Evolutionary conservation across 495 filamentous ascomycete genomes (phyloP), one percentile per base, ranked within the genome.

Genomic region (Melanomma pulvis-pyrius): DNA sequence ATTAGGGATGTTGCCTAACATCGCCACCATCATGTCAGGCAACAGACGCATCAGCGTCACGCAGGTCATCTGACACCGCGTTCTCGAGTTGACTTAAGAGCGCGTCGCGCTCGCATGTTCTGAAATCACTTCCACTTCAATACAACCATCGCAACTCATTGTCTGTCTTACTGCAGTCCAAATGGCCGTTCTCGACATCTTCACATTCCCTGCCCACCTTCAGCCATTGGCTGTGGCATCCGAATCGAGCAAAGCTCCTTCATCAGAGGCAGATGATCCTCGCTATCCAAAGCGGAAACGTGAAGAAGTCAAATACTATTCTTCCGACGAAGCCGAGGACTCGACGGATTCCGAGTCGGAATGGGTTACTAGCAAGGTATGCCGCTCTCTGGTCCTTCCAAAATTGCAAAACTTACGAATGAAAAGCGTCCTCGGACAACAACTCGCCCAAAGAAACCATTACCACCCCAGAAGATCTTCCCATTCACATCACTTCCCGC

Each of bases 401-500:
- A 29, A 17, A 9, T 28, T 29, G 9, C 7, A 9, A 34, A 32
- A 12, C 30, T 34, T 54, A 19, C n/a, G 9, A 9, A 17, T 32
- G 3, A 25, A 41, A n/a, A 25, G 32, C 55, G n/a, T 5, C 30
- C 36, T 7, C 12, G 22, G 26, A 22, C 5, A 41, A 44, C 30
- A 59, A n/a, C 55, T 25, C 32, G 26, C 26, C 17, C 30, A 21
- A 55, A n/a, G 15, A 63, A 62, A 17, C 48, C 48, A 5, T 47
- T 51, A 25, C 59, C 59, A 15, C 15, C 17, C 5, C 44, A 53
- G 11, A 64, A 64, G 30, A 47, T 57, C 25, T 64, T 64, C 41
- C 61, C 63, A 12, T 65, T 65, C 55, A 21, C 60, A 15, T 22
- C 25, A 6, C 55, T 65, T 9, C 63, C 63, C 19, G 25, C 54